Percentiles rank a stretch among this genome's conserved stretches.
Conservation (phyloP, 169 alveolate genomes). For the Cryptosporidium meleagridis region DNA sequence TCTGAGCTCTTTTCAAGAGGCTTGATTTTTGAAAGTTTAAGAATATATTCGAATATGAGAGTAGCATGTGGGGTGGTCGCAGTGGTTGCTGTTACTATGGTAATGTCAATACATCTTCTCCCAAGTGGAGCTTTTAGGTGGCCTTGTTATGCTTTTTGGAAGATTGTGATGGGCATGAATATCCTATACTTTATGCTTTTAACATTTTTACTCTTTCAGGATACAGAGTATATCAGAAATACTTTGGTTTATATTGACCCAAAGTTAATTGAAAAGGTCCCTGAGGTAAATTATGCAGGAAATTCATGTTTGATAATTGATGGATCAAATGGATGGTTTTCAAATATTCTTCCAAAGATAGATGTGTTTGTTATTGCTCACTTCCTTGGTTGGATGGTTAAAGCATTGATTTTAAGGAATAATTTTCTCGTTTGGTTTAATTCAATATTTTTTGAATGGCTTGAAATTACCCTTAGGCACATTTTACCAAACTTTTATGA, state of each 20-base stretch:
- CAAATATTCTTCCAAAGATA: slow-evolving; percentile 76
- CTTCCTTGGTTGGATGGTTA: slow-evolving; percentile 88
- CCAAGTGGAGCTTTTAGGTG: slow-evolving; percentile 78
- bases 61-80: slow-evolving; percentile 2
- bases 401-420: slow-evolving; percentile 89
- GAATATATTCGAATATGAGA: not conserved
- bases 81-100: not conserved
- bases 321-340: slow-evolving; percentile 13
- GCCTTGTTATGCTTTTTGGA: slow-evolving; percentile 78
- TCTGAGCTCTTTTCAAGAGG: slow-evolving; percentile 18
- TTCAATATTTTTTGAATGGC: slow-evolving; percentile 85
- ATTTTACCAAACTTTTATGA: slow-evolving; percentile 91
- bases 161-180: slow-evolving; percentile 70
- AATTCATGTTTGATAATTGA: slow-evolving; percentile 82
- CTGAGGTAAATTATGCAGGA: slow-evolving; percentile 87
- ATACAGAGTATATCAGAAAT: slow-evolving; percentile 65
- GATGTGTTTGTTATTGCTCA: slow-evolving; percentile 90
- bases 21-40: not conserved
- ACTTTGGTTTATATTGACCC: slow-evolving; percentile 83
- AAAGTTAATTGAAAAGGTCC: slow-evolving; percentile 82
- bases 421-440: slow-evolving; percentile 83
- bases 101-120: slow-evolving; percentile 12
- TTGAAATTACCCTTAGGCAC: slow-evolving; percentile 89
- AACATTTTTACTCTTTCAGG: slow-evolving; percentile 78
- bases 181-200: slow-evolving; percentile 72